Base-by-base conservation (phyloP, 2,329 filamentous ascomycete species). In the Coniochaeta sp. region DNA sequence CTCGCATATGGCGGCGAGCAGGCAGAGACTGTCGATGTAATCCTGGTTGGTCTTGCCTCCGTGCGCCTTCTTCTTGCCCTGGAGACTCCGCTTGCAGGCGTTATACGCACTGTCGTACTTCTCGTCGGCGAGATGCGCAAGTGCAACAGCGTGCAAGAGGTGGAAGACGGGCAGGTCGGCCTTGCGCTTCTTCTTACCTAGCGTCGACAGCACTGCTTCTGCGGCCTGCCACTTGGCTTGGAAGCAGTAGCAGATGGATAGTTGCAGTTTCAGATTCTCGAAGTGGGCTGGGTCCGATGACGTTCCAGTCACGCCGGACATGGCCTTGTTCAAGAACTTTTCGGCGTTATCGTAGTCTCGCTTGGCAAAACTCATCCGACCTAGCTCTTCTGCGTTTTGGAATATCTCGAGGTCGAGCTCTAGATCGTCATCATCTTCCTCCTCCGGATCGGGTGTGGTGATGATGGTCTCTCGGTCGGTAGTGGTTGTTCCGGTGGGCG, bases 141-240 rank as follows among this genome's bases (percentile, higher is more conserved):
- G 54, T 7, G 54, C 54, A 22, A 57, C 54, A 24, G 54, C 54
- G 17, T 57, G 54, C n/a, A 57, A 11, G 33, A 57, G 54, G 22
- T 57, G 54, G 26, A 57, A 57, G 14, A 57, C 54, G 16, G 54
- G 54, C 6, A 57, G 31, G 22, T 57, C 54, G 12, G 54, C 54
- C 54, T 57, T 57, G 31, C 54, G 54, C 54, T 57, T 57, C 54
- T 57, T 57, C 54, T 57, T 57, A 8, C 54, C 54, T 17, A 57
- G 17, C 17, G 54, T 57, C 16, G 34, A 38, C 28, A 57, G n/a
- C 14, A 57, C 54, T n/a, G 54, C 54, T 24, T 57, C 54, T 22
- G 54, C 54, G 19, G 54, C 28, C 34, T 57, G 28, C 54, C 54
- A 57, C 22, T 57, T 57, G 31, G 28, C 54, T 28, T 57, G 54